Base-by-base conservation (phyloP, 352 stramenopile species). In the Globisporangium splendens region DNA sequence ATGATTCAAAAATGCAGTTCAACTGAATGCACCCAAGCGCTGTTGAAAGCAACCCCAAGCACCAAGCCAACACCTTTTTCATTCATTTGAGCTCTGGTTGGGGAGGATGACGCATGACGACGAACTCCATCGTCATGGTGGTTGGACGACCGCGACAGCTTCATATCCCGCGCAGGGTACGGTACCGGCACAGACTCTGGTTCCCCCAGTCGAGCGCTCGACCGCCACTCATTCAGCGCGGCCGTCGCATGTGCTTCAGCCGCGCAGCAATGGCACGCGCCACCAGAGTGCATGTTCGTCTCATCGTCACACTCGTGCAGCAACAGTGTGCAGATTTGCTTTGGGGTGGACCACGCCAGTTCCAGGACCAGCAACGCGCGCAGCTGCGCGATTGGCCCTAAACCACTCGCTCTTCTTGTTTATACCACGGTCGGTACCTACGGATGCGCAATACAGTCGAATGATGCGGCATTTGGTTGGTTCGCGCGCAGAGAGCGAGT, bases 381-480 rank as follows among this genome's bases (percentile, higher is more conserved):
- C 52, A 58, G 52, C 52, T 58, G 52, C 52, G 47, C 41, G 35
- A 42, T 39, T 21, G 24, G 35, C 52, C 52, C 47, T 50, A 57
- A 44, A 44, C 39, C 39, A 44, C 39, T 44, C 39, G 17, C 39
- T 18, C 39, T 44, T n/a, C 39, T 49, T 28, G 43, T 31, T 28
- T 21, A 58, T 58, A 33, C 52, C 52, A 58, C 52, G 14, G 52
- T 58, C 52, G n/a, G 52, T 58, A 57, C 38, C 28, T 46, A 28
- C 28, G 39, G 41, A 50, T 50, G 18, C 38, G 51, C 51, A 57
- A 57, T 39, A 46, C 50, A 35, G 28, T 35, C 22, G 21, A 53
- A 53, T 21, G 21, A 11, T n/a, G 8, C n/a, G 7, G 33, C 21
- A 39, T 57, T 21, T 18, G 39, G 39, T 8, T 44, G 39, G 13